phyloP scores from a whole-genome alignment of 2,329 filamentous ascomycete genomes.

The Sporothrix luriei region DNA sequence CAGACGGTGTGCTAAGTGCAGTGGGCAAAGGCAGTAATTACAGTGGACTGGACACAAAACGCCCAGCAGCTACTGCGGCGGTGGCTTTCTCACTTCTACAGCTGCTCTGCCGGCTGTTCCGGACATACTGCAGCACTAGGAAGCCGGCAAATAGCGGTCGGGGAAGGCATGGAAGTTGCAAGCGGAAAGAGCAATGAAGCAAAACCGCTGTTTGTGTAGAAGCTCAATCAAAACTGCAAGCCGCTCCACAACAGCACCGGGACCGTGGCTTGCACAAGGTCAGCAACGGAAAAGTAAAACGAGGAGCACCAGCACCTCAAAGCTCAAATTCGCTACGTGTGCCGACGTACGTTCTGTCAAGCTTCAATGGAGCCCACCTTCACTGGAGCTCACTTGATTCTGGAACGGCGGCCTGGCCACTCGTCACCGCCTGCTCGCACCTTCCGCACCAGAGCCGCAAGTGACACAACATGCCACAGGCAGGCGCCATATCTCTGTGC shows the following conservation, averaged over 20 bases:
- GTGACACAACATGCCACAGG: neutral
- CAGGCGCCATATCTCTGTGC: conserved; percentile 1
- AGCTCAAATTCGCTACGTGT: neutral
- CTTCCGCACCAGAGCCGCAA: neutral
- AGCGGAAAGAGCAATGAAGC: conserved; percentile 1
- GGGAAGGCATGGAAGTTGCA: neutral
- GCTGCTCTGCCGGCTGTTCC: conserved; percentile 3
- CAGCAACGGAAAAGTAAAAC: neutral
- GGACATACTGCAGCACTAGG: neutral
- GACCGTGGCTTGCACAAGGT: neutral
- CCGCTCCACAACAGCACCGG: too few relatives aligned
- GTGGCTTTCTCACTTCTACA: neutral
- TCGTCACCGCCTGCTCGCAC: conserved; percentile 20
- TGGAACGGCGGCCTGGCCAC: neutral
- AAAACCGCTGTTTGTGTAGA: conserved; percentile 5
- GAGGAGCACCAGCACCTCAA: neutral
- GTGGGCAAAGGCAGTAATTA: neutral
- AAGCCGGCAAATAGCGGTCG: neutral
- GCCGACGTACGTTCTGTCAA: neutral
- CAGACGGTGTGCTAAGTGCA: neutral
- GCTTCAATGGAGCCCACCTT: neutral
- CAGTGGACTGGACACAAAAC: too few relatives aligned
- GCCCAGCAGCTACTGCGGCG: neutral
- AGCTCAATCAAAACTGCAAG: neutral
- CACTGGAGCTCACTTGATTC: neutral